Conservation (phyloP, 495 filamentous ascomycete genomes). For the Xylaria nigripes region DNA sequence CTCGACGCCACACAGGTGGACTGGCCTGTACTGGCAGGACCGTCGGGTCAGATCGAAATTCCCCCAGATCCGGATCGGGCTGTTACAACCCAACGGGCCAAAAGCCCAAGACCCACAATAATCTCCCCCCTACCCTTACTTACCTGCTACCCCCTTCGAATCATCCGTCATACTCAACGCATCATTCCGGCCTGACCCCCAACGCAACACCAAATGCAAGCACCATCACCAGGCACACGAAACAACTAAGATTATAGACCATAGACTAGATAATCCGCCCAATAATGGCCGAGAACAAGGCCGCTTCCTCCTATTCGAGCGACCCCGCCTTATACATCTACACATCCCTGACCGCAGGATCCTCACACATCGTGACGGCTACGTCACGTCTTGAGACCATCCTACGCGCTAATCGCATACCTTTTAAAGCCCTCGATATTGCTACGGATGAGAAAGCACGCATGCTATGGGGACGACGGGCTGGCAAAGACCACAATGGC, state of each 20-base stretch:
- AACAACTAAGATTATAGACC: neutral
- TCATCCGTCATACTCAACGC: neutral
- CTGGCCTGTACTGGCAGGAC: no score
- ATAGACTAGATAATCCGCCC: neutral
- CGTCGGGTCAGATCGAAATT: neutral
- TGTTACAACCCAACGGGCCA: neutral
- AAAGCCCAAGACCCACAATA: neutral
- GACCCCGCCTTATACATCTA: slow-evolving; percentile 86
- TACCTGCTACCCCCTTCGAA: neutral
- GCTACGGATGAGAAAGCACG: slow-evolving; percentile 87
- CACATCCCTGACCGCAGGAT: slow-evolving; percentile 90
- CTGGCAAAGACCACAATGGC: slow-evolving; percentile 48
- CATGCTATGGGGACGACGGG: slow-evolving; percentile 81
- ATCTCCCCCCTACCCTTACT: neutral
- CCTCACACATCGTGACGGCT: slow-evolving; percentile 92
- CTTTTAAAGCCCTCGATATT: slow-evolving; percentile 85
- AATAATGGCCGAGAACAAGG: slow-evolving; percentile 45
- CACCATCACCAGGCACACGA: neutral
- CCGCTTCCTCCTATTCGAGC: slow-evolving; percentile 47
- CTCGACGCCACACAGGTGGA: no score
- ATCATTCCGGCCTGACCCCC: neutral
- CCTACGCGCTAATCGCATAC: slow-evolving; percentile 86
- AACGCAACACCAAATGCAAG: neutral
- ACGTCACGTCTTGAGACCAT: slow-evolving; percentile 94
- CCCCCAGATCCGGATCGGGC: neutral